A percentile compares a stretch with the other conserved stretches of the same genome.
phyloP scores from a whole-genome alignment of 2,329 filamentous ascomycete genomes.

The Decorospora gaudefroyi region DNA sequence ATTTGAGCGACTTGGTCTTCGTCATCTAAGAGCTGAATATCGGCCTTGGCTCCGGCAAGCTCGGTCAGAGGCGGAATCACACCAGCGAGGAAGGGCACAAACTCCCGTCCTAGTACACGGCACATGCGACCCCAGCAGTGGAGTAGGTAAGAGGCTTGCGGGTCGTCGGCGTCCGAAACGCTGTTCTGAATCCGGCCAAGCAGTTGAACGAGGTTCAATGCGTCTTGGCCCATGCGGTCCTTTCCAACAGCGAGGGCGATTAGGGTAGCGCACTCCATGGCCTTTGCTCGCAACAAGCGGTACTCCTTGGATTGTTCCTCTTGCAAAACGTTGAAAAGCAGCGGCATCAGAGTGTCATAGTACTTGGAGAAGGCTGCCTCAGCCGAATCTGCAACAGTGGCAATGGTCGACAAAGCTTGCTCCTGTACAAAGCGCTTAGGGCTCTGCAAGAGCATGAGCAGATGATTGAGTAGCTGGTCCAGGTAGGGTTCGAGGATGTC shows the following conservation, averaged over 20 bases:
- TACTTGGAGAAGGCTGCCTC: slow-evolving; percentile 94
- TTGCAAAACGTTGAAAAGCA: slow-evolving; percentile 85
- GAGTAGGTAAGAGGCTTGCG: slow-evolving; percentile 93
- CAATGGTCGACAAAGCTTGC: slow-evolving; percentile 95
- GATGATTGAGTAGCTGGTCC: slow-evolving; percentile 79
- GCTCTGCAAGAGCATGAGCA: slow-evolving; percentile 86
- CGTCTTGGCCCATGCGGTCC: slow-evolving; percentile 85
- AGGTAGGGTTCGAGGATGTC: slow-evolving; percentile 89
- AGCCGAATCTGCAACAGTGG: slow-evolving; percentile 97
- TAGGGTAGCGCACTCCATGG: slow-evolving; percentile 97
- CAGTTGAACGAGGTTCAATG: slow-evolving; percentile 82
- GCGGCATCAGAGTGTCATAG: slow-evolving; percentile 93
- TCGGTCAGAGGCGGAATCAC: slow-evolving; percentile 95
- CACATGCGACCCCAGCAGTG: slow-evolving; percentile 99
- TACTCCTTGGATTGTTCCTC: slow-evolving; percentile 94
- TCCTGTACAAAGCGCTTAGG: slow-evolving; percentile 97
- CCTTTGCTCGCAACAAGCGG: slow-evolving; percentile 87
- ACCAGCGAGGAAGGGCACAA: slow-evolving; percentile 86
- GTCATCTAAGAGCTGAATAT: slow-evolving; percentile 93
- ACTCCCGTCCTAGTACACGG: slow-evolving; percentile 85
- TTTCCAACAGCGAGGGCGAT: slow-evolving; percentile 95
- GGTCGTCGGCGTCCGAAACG: slow-evolving; percentile 89
- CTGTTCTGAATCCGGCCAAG: slow-evolving; percentile 79
- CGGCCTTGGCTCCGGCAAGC: slow-evolving; percentile 90
- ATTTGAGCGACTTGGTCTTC: slow-evolving; percentile 92